Percentiles rank a stretch among this genome's conserved stretches.
Evolutionary conservation across 1,139 yeast genomes (phyloP).

Genomic region (Magnusiomyces paraingens): DNA sequence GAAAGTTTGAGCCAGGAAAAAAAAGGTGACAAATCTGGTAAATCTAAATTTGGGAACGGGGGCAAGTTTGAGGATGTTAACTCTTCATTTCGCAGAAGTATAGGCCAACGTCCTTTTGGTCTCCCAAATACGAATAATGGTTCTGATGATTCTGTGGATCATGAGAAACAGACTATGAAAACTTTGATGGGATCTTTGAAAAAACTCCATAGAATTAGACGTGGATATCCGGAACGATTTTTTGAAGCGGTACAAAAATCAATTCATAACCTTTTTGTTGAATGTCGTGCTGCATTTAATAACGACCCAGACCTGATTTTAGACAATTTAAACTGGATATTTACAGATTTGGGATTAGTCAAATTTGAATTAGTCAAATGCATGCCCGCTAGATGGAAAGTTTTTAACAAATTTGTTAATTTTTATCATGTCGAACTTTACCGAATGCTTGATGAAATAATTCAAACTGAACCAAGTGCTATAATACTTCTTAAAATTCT

Average conservation of each 20-base stretch:
- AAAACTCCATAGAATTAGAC: conserved; percentile 33
- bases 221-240: conserved; percentile 64
- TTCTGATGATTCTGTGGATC: not conserved
- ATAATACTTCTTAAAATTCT: conserved; percentile 42
- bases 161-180: conserved; percentile 1
- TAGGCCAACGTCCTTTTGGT: not conserved
- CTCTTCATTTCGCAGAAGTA: not conserved
- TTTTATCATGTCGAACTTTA: conserved; percentile 68
- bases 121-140: not conserved
- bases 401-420: conserved; percentile 54
- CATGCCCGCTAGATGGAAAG: conserved; percentile 71
- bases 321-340: conserved; percentile 76
- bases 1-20: conserved; percentile 6
- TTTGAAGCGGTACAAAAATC: conserved; percentile 54
- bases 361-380: conserved; percentile 50
- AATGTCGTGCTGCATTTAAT: conserved; percentile 53
- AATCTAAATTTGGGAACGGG: not conserved
- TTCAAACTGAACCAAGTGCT: conserved; percentile 60
- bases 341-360: conserved; percentile 66
- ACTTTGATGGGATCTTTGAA: conserved; percentile 18
- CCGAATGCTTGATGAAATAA: conserved; percentile 52
- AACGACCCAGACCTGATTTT: conserved; percentile 53
- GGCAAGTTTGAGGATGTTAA: not conserved
- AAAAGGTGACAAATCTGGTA: not conserved
- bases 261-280: conserved; percentile 58